Base-by-base conservation (phyloP, 2,329 filamentous ascomycete genomes). In the Cladosporium colombiae region DNA sequence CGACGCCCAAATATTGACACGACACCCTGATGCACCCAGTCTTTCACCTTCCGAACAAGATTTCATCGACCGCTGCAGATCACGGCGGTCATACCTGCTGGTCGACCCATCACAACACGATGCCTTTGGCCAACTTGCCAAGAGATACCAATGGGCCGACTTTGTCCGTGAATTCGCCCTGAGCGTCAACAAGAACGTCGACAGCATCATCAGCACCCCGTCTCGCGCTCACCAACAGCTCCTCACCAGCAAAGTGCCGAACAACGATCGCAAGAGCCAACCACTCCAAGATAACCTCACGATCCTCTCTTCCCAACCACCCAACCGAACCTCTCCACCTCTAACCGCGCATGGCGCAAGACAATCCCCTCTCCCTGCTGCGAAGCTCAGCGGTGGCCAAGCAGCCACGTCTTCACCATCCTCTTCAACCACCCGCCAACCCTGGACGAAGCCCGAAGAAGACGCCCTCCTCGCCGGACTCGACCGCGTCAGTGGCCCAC, bases 401-500 rank as follows among this genome's bases (percentile, higher is more conserved):
- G 50, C 70, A 66, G 44, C 59, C 68, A 65, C 63, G 70, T 65
- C 62, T 16, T 60, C 69, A 40, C 49, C 71, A 31, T 65, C 69
- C 33, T 65, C 70, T 1, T 62, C 68, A 29, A 72, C 71, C 6
- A 70, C 73, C 13, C 75, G 93, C 35, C 86, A 93, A 31, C 92
- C 93, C 0, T 97, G 93, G 93, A 92, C 90, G 0, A 88, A 90
- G 4, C 91, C 95, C 69, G 93, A 97, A 78, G 93, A 97, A 75
- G 92, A 93, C 76, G 92, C 93, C 0, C 83, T 97, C 21, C 94
- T 97, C 89, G 87, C 90, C 58, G 93, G 93, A 0, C 85, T 97
- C 4, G 93, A 96, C 74, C 88, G 90, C 75, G 93, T 97, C 56
- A 93, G 93, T 75, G 93, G 93, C 0, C 93, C 93, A 21, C 92